phyloP scores from a whole-genome alignment of 441 rosid genomes.

The Kokia cookei region DNA sequence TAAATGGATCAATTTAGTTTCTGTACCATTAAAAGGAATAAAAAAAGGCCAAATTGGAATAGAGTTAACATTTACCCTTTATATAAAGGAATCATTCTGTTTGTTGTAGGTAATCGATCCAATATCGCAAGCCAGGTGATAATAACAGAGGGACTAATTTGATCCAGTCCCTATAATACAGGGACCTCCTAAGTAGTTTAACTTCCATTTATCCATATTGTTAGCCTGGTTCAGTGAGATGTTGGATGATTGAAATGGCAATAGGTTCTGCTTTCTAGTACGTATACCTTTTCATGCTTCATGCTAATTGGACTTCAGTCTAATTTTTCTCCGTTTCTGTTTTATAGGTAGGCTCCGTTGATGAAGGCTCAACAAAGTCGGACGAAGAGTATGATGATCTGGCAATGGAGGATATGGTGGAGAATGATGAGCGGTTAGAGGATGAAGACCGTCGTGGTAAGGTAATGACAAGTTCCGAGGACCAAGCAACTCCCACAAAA shows the following conservation, averaged over 20 bases:
- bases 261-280: neutral
- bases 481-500: slow-evolving; percentile 11
- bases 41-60: too few species aligned
- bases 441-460: slow-evolving; percentile 43
- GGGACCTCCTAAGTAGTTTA: too few species aligned
- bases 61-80: too few species aligned
- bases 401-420: slow-evolving; percentile 65
- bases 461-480: slow-evolving; percentile 17
- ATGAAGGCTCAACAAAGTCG: slow-evolving; percentile 86
- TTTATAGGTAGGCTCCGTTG: slow-evolving; percentile 83
- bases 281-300: neutral
- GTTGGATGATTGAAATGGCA: neutral
- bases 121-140: too few species aligned
- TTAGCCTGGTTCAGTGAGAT: neutral
- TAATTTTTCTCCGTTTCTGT: neutral
- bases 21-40: too few species aligned
- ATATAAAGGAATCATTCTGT: too few species aligned
- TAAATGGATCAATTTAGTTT: too few species aligned
- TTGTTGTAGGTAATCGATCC: too few species aligned
- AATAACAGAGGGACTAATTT: too few species aligned
- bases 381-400: slow-evolving; percentile 96
- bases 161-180: too few species aligned
- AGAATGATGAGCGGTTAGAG: slow-evolving; percentile 52
- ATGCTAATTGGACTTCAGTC: neutral
- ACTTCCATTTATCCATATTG: neutral